Base-by-base conservation (phyloP, 257 asterid species). In the Penstemon eatonii region DNA sequence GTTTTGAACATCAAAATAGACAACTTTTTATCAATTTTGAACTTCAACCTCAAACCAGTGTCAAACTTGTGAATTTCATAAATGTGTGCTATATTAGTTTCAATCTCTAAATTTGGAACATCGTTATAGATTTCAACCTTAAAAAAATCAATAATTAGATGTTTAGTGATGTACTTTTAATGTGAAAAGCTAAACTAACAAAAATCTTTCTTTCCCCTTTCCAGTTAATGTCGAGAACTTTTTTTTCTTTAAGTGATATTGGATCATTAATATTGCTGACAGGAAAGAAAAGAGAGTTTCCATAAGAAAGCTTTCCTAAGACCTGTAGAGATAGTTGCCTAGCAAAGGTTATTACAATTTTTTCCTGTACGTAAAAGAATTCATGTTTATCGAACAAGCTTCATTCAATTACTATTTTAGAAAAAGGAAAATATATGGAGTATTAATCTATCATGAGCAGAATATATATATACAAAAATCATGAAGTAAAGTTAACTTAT, bases 201-300 rank as follows among this genome's bases (percentile, higher is more conserved):
- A 19, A 19, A 19, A 19, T 19, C 25, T 0, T 19, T 19, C 25
- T 19, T 19, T 0, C 25, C 25, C 25, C 25, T 19, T 1, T 19
- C 78, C 89, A 89, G 74, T 92, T 92, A 60, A 92, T 92, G 81
- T 95, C 98, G 64, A 92, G 76, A 58, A 92, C 63, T 13, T 89
- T 83, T 79, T 83, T 92, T 63, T 96, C 98, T 0, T 96, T 76
- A 19, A 92, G 96, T 68, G 96, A 96, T 72, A 92, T 86, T 45
- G 98, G 98, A 81, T 92, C 98, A 74, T 92, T 96, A 79, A 89
- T 92, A 81, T 92, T 92, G 42, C 96, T 96, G 53, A 92, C 98
- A 52, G 91, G 82, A 79, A 92, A 92, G 81, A 92, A 92, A 69
- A 92, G 95, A n/a, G 98, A 92, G 81, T 89, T 87, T 66, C 98